Evolutionary conservation across 805 yeast species (phyloP).

Genomic region (Kodamaea kakaduensis): DNA sequence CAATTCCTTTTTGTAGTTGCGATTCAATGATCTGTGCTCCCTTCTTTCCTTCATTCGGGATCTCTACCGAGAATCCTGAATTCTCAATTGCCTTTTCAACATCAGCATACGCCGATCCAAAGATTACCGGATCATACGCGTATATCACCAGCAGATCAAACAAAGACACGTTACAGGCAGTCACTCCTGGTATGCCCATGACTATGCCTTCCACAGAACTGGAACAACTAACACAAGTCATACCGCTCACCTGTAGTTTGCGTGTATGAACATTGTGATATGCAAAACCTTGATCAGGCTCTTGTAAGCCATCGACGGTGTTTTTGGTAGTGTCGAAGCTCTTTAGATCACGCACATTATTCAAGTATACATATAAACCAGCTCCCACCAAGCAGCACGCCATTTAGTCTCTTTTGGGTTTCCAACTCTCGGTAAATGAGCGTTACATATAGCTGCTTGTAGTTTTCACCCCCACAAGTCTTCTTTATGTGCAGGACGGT

Average conservation of each 20-base stretch:
- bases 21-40: background rate
- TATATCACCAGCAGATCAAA: slow-evolving; percentile 3
- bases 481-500: too few species aligned
- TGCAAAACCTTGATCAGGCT: slow-evolving; percentile 7
- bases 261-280: slow-evolving; percentile 6
- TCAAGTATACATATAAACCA: slow-evolving; percentile 8
- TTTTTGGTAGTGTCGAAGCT: slow-evolving; percentile 1
- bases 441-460: too few species aligned
- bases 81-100: slow-evolving; percentile 7
- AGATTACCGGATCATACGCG: slow-evolving; percentile 9
- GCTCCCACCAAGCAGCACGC: slow-evolving; percentile 10
- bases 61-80: slow-evolving; percentile 5
- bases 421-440: too few species aligned
- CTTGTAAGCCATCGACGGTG: slow-evolving; percentile 9
- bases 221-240: slow-evolving; percentile 8
- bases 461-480: too few species aligned
- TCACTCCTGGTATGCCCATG: slow-evolving; percentile 6
- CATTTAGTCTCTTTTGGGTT: too few species aligned
- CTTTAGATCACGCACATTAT: slow-evolving; percentile 5
- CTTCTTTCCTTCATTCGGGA: background rate
- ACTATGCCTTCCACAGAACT: slow-evolving; percentile 6
- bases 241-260: slow-evolving; percentile 5
- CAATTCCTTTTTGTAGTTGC: background rate
- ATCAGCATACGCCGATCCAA: background rate
- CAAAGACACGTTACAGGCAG: slow-evolving; percentile 9